These are phyloP conservation scores for Aspergillus aculeatinus DNA, from an alignment of 2,329 filamentous ascomycete species.

Conservation along the genomic window DNA sequence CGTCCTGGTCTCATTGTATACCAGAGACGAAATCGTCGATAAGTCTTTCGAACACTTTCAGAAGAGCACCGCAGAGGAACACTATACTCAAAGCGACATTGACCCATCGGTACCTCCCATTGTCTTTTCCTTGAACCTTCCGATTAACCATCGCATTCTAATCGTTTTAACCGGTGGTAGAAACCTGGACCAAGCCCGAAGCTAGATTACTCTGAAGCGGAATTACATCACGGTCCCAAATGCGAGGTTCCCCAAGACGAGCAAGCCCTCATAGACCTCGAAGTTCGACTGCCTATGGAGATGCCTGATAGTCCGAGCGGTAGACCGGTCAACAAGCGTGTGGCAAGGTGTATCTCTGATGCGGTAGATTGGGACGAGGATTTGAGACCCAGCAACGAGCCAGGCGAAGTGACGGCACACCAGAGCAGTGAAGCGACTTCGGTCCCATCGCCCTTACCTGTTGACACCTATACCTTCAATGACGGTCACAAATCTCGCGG, in stretches of 20 bases:
- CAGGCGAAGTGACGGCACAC: not conserved
- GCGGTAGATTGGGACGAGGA: conserved; percentile 35
- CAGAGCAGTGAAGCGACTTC: conserved; percentile 11
- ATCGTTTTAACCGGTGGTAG: not conserved
- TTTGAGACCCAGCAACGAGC: conserved; percentile 27
- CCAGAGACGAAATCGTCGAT: not conserved
- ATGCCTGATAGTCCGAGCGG: conserved; percentile 15
- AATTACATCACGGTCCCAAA: not conserved
- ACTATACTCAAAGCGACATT: not conserved
- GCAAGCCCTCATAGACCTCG: not conserved
- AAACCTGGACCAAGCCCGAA: not conserved
- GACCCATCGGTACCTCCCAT: not conserved
- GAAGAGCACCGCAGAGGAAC: not conserved
- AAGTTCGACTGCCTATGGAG: not conserved
- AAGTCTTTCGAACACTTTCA: not conserved
- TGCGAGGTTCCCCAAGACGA: not conserved
- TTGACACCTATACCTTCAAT: conserved; percentile 2
- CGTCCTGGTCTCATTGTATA: not conserved
- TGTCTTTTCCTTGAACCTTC: not conserved
- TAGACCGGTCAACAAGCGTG: conserved; percentile 16
- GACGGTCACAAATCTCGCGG: not conserved
- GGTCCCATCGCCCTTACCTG: conserved; percentile 17
- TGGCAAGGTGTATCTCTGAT: not conserved
- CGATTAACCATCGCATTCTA: not conserved
- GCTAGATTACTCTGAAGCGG: not conserved